Conservation (phyloP, 2,329 filamentous ascomycete species). For the Hysterium pulicare region DNA sequence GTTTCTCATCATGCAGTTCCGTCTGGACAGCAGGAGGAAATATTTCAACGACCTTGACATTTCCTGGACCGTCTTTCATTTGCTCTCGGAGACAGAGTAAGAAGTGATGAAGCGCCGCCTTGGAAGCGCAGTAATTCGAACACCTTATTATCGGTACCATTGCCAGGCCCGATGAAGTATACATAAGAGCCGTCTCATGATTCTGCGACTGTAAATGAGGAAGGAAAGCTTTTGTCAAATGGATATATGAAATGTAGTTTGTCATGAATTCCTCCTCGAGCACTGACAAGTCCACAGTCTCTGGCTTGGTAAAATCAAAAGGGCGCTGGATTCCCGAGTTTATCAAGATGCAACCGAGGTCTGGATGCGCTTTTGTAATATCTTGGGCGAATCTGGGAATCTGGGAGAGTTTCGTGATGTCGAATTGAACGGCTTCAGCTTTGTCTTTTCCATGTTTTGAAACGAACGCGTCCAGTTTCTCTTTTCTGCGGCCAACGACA, state of each 20-base stretch:
- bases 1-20: conserved; percentile 54
- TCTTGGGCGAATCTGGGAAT: conserved; percentile 46
- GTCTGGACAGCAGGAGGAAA: conserved; percentile 57
- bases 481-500: conserved; percentile 50
- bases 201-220: conserved; percentile 48
- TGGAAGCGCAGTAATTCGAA: conserved; percentile 54
- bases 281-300: conserved; percentile 43
- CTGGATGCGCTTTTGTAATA: conserved; percentile 45
- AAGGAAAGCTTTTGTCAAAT: conserved; percentile 50
- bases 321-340: conserved; percentile 54
- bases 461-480: conserved; percentile 50
- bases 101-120: conserved; percentile 55
- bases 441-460: conserved; percentile 46
- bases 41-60: conserved; percentile 54
- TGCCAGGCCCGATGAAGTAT: conserved; percentile 51
- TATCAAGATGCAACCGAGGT: conserved; percentile 52
- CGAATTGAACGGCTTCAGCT: conserved; percentile 45
- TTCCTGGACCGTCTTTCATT: conserved; percentile 42
- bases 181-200: conserved; percentile 41
- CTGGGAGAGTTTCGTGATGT: conserved; percentile 49
- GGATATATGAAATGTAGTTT: conserved; percentile 50
- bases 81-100: conserved; percentile 52
- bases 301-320: conserved; percentile 49
- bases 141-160: conserved; percentile 48
- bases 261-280: conserved; percentile 48